phyloP scores from a whole-genome alignment of 2,329 filamentous ascomycete genomes.

The Epichloe coenophiala region DNA sequence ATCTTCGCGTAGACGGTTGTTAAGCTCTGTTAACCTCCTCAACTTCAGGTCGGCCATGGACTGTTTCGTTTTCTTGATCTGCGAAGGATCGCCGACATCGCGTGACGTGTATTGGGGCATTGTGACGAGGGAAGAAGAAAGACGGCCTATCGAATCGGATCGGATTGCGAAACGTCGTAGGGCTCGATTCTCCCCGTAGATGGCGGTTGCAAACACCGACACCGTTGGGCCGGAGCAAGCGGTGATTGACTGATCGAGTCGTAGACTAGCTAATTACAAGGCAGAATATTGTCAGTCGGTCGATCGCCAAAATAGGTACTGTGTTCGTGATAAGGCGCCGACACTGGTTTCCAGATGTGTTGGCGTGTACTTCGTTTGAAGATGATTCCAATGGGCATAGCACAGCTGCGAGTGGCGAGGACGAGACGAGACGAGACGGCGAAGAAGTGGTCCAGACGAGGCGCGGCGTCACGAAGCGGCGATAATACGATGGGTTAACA shows the following conservation, averaged over 20 bases:
- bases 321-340: neutral
- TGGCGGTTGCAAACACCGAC: neutral
- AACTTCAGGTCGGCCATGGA: conserved; percentile 98
- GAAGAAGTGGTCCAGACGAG: neutral
- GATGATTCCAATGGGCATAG: neutral
- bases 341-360: neutral
- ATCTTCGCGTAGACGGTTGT: conserved; percentile 90
- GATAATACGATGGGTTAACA: neutral
- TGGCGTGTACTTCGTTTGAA: neutral
- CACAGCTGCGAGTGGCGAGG: neutral
- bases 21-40: conserved; percentile 88
- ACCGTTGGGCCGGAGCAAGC: neutral
- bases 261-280: neutral
- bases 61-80: conserved; percentile 88
- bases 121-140: conserved; percentile 16
- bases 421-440: neutral
- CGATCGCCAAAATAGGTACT: neutral
- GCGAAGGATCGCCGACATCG: conserved; percentile 53
- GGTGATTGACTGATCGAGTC: neutral
- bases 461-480: neutral
- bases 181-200: neutral
- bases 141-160: neutral
- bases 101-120: conserved; percentile 57
- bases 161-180: neutral
- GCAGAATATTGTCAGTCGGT: neutral